phyloP scores from a whole-genome alignment of 2,329 filamentous ascomycete species.

The Thyridium curvatum region DNA sequence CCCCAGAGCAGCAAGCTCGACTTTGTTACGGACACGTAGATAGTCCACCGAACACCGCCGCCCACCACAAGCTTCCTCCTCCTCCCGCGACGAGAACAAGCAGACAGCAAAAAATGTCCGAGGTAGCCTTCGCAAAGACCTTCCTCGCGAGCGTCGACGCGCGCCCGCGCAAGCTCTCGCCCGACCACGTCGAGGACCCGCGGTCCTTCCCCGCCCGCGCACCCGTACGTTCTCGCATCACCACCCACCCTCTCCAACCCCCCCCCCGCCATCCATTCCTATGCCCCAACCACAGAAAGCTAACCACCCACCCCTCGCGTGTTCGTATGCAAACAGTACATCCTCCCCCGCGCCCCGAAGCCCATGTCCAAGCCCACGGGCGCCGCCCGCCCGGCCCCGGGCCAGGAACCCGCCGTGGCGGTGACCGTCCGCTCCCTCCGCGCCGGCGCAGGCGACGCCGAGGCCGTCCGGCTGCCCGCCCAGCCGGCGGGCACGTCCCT shows the following conservation, averaged over 20 bases:
- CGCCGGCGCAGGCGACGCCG: slow-evolving; percentile 57
- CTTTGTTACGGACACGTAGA: too few species aligned
- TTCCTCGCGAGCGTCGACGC: slow-evolving; percentile 78
- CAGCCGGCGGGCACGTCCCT: slow-evolving; percentile 63
- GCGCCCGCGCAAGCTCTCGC: slow-evolving; percentile 72
- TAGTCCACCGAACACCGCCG: too few species aligned
- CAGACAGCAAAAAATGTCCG: slow-evolving; percentile 68
- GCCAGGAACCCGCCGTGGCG: slow-evolving; percentile 44
- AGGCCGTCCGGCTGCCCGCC: slow-evolving; percentile 50
- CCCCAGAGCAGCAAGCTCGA: too few species aligned
- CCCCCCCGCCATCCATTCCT: not conserved
- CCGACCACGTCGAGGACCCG: slow-evolving; percentile 86
- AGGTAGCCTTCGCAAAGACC: slow-evolving; percentile 75
- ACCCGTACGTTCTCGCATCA: slow-evolving; percentile 52
- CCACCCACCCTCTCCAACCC: slow-evolving; percentile 8
- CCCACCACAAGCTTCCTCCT: too few species aligned
- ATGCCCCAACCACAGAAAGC: not conserved
- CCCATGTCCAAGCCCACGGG: slow-evolving; percentile 41
- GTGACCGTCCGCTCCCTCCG: slow-evolving; percentile 71
- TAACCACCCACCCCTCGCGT: slow-evolving; percentile 6
- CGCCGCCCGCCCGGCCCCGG: slow-evolving; percentile 38
- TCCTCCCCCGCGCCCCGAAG: slow-evolving; percentile 61
- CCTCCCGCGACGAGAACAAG: too few species aligned
- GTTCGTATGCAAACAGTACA: slow-evolving; percentile 49
- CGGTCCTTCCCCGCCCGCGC: slow-evolving; percentile 68